Conservation (phyloP, 495 filamentous ascomycete genomes). For the Penicillium coffeae region DNA sequence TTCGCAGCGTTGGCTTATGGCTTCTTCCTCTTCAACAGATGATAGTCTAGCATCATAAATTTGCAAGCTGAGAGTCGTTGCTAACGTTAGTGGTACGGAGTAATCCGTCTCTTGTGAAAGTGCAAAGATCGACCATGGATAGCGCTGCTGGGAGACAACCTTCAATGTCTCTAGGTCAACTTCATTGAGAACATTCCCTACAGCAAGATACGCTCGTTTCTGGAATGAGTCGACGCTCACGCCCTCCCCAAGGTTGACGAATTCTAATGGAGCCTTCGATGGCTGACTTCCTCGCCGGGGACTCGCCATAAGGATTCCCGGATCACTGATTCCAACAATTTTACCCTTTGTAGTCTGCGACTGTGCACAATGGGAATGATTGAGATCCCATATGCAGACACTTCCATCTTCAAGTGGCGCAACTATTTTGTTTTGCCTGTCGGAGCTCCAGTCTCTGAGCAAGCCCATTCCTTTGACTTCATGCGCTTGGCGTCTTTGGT, state of each 20-base stretch:
- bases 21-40: slow-evolving; percentile 38
- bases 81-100: slow-evolving; percentile 73
- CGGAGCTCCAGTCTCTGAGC: slow-evolving; percentile 46
- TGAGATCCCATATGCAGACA: slow-evolving; percentile 82
- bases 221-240: slow-evolving; percentile 71
- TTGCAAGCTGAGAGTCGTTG: slow-evolving; percentile 77
- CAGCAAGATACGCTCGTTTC: slow-evolving; percentile 73
- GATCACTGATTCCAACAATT: slow-evolving; percentile 59
- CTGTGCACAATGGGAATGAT: slow-evolving; percentile 45
- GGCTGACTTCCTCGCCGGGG: slow-evolving; percentile 42
- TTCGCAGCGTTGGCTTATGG: slow-evolving; percentile 41
- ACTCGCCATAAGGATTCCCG: slow-evolving; percentile 57
- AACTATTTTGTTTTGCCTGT: slow-evolving; percentile 55
- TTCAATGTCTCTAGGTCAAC: slow-evolving; percentile 77
- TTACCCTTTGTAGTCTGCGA: slow-evolving; percentile 51
- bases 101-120: slow-evolving; percentile 71
- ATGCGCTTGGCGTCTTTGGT: slow-evolving; percentile 43
- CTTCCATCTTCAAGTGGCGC: slow-evolving; percentile 83
- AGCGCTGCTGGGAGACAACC: slow-evolving; percentile 66
- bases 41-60: slow-evolving; percentile 71
- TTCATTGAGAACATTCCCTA: slow-evolving; percentile 72
- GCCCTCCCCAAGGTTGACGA: slow-evolving; percentile 76
- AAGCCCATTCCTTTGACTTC: slow-evolving; percentile 62
- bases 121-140: slow-evolving; percentile 78
- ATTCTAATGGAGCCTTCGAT: slow-evolving; percentile 45